Conservation (phyloP, 495 filamentous ascomycete species). For the Friedmanniomyces simplex region DNA sequence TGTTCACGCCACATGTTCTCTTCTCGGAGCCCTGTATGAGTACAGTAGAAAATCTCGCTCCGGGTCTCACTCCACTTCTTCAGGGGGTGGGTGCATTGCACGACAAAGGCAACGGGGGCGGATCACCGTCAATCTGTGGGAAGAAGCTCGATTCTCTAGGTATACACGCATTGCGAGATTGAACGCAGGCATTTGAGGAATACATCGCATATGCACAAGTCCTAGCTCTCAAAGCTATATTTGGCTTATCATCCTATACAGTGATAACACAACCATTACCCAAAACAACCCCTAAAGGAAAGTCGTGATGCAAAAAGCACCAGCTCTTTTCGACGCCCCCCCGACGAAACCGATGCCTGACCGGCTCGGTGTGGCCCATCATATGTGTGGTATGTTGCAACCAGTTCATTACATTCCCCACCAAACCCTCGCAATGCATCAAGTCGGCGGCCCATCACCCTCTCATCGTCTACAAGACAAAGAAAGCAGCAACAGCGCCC, state of each 20-base stretch:
- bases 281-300: conserved; percentile 5
- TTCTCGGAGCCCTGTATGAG: too few relatives aligned
- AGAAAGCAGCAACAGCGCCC: conserved; percentile 24
- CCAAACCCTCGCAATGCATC: conserved; percentile 1
- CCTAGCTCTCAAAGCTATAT: neutral
- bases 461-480: conserved; percentile 23
- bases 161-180: too few relatives aligned
- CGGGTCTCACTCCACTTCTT: too few relatives aligned
- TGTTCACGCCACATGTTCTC: too few relatives aligned
- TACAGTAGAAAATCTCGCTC: too few relatives aligned
- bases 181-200: too few relatives aligned
- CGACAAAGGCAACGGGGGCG: too few relatives aligned
- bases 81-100: too few relatives aligned
- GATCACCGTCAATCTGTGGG: too few relatives aligned
- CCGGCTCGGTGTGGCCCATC: neutral
- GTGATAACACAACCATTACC: conserved; percentile 3
- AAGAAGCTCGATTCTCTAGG: too few relatives aligned
- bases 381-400: neutral
- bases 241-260: neutral
- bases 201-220: too few relatives aligned
- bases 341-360: neutral
- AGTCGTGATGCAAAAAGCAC: conserved; percentile 10
- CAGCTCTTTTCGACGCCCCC: neutral
- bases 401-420: neutral
- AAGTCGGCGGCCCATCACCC: too few relatives aligned